Conservation (phyloP, 768 basidiomycete genomes). For the Jaapia argillacea region DNA sequence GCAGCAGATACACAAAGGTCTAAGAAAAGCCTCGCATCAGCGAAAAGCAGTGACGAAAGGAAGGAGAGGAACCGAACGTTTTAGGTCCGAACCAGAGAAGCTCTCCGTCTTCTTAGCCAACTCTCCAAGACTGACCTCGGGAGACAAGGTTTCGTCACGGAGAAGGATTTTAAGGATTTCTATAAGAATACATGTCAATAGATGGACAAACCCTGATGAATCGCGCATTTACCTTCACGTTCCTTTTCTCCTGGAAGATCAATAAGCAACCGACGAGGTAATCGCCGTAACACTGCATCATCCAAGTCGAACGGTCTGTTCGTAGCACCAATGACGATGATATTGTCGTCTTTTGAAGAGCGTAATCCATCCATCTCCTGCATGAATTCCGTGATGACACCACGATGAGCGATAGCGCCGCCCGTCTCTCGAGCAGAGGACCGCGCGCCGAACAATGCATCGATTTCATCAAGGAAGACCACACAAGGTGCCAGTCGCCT, state of each 20-base stretch:
- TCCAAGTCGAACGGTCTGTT: conserved; percentile 88
- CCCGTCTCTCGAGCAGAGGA: conserved; percentile 68
- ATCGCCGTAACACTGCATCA: conserved; percentile 82
- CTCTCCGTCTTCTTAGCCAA: conserved; percentile 69
- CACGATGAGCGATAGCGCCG: conserved; percentile 74
- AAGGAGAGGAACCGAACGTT: conserved; percentile 70
- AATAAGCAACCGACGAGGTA: conserved; percentile 80
- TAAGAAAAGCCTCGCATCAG: conserved; percentile 18
- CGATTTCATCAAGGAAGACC: conserved; percentile 91
- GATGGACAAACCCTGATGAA: conserved; percentile 2
- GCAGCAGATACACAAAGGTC: conserved; percentile 92
- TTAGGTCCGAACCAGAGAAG: conserved; percentile 92
- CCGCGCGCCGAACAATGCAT: conserved; percentile 85
- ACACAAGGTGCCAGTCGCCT: conserved; percentile 84
- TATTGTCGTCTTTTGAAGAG: conserved; percentile 65
- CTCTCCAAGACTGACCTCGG: conserved; percentile 48
- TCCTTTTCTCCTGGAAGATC: conserved; percentile 85
- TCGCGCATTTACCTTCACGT: conserved; percentile 66
- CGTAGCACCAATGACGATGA: conserved; percentile 91
- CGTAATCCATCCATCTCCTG: conserved; percentile 94
- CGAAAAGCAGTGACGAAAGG: neutral
- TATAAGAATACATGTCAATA: conserved; percentile 19
- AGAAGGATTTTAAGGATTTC: conserved; percentile 85
- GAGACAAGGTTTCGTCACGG: conserved; percentile 63
- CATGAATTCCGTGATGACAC: conserved; percentile 89